Evolutionary conservation across 176 grass and related monocot species (phyloP).

Genomic region (Carex cristatella): DNA sequence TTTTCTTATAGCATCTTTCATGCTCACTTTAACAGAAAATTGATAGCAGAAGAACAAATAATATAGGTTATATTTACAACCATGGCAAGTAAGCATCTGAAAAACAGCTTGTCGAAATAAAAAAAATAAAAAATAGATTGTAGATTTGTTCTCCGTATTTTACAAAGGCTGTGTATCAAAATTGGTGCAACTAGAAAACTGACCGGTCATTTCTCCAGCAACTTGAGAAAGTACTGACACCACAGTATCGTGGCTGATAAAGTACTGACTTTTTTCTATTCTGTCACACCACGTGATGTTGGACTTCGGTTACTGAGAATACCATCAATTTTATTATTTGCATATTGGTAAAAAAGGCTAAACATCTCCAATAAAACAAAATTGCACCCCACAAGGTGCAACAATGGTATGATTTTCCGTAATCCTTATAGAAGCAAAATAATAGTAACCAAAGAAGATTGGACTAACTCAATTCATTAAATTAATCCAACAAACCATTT

Average conservation of each 20-base stretch:
- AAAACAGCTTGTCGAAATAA: not conserved
- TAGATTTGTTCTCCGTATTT: not conserved
- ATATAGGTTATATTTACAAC: not conserved
- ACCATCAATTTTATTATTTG: not conserved
- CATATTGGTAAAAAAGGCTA: not conserved
- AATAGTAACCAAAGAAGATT: not conserved
- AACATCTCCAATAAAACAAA: not conserved
- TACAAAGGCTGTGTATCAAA: not conserved
- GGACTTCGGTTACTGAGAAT: not conserved
- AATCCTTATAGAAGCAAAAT: not conserved
- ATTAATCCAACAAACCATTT: not conserved
- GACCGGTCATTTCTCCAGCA: not conserved
- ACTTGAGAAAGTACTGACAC: not conserved
- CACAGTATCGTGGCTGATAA: not conserved
- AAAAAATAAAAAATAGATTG: not conserved
- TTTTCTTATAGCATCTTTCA: not conserved
- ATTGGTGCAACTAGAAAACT: not conserved
- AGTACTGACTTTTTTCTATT: not conserved
- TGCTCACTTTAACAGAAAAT: not conserved
- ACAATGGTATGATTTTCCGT: not conserved
- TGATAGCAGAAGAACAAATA: not conserved
- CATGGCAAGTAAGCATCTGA: not conserved
- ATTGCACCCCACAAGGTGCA: not conserved
- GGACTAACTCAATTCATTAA: not conserved
- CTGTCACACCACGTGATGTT: not conserved